Evolutionary conservation across 306 rosid species (phyloP).

Genomic region (Parietaria judaica): DNA sequence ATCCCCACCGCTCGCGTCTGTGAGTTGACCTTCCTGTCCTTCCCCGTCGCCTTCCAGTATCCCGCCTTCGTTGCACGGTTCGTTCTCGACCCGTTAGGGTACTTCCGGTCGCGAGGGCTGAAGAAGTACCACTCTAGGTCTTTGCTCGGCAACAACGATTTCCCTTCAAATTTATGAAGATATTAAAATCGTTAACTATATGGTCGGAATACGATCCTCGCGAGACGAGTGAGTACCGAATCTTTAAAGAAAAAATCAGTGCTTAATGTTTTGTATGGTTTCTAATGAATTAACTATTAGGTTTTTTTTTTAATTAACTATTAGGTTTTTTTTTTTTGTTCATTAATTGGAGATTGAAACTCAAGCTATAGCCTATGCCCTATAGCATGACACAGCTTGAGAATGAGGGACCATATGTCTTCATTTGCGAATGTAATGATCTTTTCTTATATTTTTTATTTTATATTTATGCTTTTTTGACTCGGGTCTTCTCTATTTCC

Average conservation of each 20-base stretch:
- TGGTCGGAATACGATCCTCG: no score
- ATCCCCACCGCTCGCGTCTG: constrained; percentile 58
- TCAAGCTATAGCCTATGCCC: no score
- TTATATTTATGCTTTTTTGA: constrained; percentile 26
- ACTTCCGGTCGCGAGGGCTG: constrained; percentile 81
- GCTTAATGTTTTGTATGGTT: background rate
- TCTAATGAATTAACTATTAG: background rate
- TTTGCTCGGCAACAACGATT: constrained; percentile 81
- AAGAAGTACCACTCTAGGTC: constrained; percentile 97
- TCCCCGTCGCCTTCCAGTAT: constrained; percentile 96
- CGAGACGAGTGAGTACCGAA: no score
- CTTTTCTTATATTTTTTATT: constrained; percentile 15
- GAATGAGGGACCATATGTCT: no score
- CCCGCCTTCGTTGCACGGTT: constrained; percentile 88
- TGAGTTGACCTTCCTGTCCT: constrained; percentile 76
- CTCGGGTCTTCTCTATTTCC: constrained; percentile 36
- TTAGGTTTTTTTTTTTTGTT: no score
- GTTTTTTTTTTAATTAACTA: no score
- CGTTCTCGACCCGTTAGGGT: constrained; percentile 93
- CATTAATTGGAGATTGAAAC: no score
- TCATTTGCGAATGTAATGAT: constrained; percentile 25
- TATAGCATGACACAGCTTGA: no score
- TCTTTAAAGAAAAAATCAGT: background rate
- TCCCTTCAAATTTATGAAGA: constrained; percentile 44
- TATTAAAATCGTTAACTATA: no score